Conservation (phyloP, 495 filamentous ascomycete genomes). For the Xylaria cubensis region DNA sequence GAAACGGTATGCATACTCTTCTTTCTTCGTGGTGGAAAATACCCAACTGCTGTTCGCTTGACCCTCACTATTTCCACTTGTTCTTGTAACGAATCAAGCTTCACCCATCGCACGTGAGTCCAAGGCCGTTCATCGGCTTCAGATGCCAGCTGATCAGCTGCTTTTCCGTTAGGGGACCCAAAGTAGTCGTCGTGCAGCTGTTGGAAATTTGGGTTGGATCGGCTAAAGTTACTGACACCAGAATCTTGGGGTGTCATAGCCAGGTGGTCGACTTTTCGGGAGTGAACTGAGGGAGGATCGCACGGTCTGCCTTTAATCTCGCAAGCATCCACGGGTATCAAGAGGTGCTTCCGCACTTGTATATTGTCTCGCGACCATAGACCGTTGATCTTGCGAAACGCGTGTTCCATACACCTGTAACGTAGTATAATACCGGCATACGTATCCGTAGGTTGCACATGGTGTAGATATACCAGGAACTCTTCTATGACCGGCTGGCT, state of each 20-base stretch:
- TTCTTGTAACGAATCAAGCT: constrained; percentile 69
- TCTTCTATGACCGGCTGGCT: constrained; percentile 63
- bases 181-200: constrained; percentile 48
- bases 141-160: constrained; percentile 31
- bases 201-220: constrained; percentile 28
- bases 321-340: constrained; percentile 91
- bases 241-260: constrained; percentile 50
- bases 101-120: constrained; percentile 88
- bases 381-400: constrained; percentile 86
- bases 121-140: constrained; percentile 63
- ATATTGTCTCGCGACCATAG: constrained; percentile 93
- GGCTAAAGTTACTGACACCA: constrained; percentile 24
- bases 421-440: constrained; percentile 88
- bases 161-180: constrained; percentile 40
- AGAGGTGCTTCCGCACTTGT: constrained; percentile 78
- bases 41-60: constrained; percentile 79
- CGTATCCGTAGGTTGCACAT: constrained; percentile 80
- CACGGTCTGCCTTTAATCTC: constrained; percentile 76
- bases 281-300: constrained; percentile 45
- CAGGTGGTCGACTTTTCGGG: constrained; percentile 52
- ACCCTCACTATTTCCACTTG: constrained; percentile 88
- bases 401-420: constrained; percentile 80
- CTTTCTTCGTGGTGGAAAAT: constrained; percentile 89
- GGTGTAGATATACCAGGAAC: constrained; percentile 86
- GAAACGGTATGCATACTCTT: constrained; percentile 68